These are phyloP conservation scores for Hypocrella siamensis DNA, from an alignment of 2,329 filamentous ascomycete species.

Conservation along the genomic window DNA sequence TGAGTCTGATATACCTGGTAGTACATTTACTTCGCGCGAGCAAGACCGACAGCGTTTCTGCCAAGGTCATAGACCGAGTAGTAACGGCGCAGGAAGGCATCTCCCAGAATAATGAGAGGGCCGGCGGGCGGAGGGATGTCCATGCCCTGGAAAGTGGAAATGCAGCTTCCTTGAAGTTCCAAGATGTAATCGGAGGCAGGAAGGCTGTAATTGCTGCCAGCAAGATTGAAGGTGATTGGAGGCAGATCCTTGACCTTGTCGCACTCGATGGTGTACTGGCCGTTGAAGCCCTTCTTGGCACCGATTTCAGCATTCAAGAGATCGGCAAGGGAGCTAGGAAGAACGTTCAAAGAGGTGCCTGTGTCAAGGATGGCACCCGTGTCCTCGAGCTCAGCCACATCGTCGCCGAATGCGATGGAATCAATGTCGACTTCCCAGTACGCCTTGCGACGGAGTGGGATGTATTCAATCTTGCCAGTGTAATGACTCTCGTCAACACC, in stretches of 20 bases:
- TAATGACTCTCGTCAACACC: conserved; percentile 70
- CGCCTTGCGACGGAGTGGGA: conserved; percentile 92
- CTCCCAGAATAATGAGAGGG: conserved; percentile 86
- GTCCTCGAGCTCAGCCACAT: conserved; percentile 77
- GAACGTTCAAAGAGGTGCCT: conserved; percentile 91
- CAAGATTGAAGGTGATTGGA: conserved; percentile 80
- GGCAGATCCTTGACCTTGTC: conserved; percentile 67
- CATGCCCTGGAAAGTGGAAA: conserved; percentile 96
- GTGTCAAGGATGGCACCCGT: conserved; percentile 97
- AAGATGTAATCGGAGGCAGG: conserved; percentile 84
- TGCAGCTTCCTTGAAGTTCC: conserved; percentile 87
- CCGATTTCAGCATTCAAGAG: conserved; percentile 96
- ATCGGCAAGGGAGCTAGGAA: conserved; percentile 82
- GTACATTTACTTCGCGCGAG: conserved; percentile 54
- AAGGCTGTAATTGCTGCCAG: conserved; percentile 88
- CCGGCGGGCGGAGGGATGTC: conserved; percentile 78
- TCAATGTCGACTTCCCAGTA: conserved; percentile 99
- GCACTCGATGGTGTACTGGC: conserved; percentile 92
- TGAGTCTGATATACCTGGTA: background rate
- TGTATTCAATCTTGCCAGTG: conserved; percentile 76
- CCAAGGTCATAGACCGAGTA: conserved; percentile 96
- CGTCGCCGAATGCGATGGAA: conserved; percentile 74
- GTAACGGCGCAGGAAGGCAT: conserved; percentile 70
- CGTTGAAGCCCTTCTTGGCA: conserved; percentile 93
- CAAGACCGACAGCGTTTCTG: conserved; percentile 76